Base-by-base conservation (phyloP, 257 asterid species). In the Solanum chaucha region DNA sequence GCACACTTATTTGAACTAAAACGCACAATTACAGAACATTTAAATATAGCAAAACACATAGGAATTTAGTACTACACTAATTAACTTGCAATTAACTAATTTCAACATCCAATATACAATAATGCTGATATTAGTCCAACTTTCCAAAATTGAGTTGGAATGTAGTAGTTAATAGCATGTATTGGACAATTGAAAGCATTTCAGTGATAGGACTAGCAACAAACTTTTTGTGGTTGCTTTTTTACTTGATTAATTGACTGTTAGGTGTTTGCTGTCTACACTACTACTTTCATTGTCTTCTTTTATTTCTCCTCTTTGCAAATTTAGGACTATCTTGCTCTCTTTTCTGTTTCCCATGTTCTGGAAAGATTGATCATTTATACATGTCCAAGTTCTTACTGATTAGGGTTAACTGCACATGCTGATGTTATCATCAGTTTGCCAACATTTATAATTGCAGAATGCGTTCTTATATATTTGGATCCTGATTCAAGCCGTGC, bases 361-460 rank as follows among this genome's bases (percentile, higher is more conserved):
- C 73, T 86, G 32, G 34, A 41, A 38, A 48, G 35, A 30, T 30
- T 70, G 46, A 59, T 70, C 68, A 32, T 72, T 85, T 12, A 36
- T 86, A 13, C 68, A 12, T 32, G 67, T 32, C 82, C 68, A 77
- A 41, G 84, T 71, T 86, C 68, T 48, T 86, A n/a, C 84, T 71
- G 81, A 67, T 85, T 22, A 17, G 26, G 67, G 32, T 58, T 73
- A 87, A 46, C 46, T 41, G 88, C 88, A 72, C 86, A 87, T 90
- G 88, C 99, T 96, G 93, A 95, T 93, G 90, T 92, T 90, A 65
- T 91, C 92, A 92, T 94, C 99, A 97, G 99, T 92, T 93, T 95
- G 98, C 99, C 99, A 74, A 96, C 99, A 89, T 94, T 97, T 91
- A 96, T 96, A 93, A 97, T 97, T 92, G 99, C 99, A 97, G 99